These are phyloP conservation scores for Quercus phellos DNA, from an alignment of 331 rosid species.

Conservation along the genomic window DNA sequence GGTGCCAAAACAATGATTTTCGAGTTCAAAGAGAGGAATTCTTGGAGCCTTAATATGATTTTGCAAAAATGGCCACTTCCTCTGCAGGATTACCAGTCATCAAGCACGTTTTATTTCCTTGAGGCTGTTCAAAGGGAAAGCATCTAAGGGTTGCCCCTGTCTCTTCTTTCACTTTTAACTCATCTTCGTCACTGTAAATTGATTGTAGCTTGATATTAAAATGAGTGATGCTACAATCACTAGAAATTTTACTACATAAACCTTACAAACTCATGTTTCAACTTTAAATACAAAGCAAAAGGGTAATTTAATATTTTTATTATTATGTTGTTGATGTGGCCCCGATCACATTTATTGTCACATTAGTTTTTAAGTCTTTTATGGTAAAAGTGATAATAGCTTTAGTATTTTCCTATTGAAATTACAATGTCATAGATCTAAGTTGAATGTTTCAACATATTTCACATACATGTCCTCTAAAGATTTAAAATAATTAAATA, in stretches of 20 bases:
- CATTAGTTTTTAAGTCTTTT: too few species aligned
- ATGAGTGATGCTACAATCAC: too few species aligned
- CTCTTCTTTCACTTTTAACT: conserved; percentile 86
- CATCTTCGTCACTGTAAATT: conserved; percentile 65
- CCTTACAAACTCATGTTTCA: too few species aligned
- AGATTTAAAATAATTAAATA: not conserved
- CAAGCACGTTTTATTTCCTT: conserved; percentile 61
- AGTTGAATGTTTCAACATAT: not conserved
- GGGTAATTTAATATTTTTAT: too few species aligned
- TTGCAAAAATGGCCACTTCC: conserved; percentile 92
- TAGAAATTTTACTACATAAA: too few species aligned
- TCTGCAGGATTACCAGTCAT: conserved; percentile 78
- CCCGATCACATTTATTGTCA: too few species aligned
- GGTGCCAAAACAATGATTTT: not conserved
- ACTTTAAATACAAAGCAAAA: too few species aligned
- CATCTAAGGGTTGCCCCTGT: conserved; percentile 96
- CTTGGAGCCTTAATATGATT: conserved; percentile 53
- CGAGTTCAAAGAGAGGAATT: not conserved
- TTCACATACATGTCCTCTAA: not conserved
- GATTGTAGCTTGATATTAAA: conserved; percentile 1
- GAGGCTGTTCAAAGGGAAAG: conserved; percentile 83
- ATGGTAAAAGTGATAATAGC: too few species aligned
- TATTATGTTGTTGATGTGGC: too few species aligned
- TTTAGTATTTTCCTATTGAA: too few species aligned
- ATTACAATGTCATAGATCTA: conserved; percentile 10